These are phyloP conservation scores for Pseudoscleropodium purum DNA, from an alignment of 225 moss, liverwort and hornwort species.

Conservation along the genomic window DNA sequence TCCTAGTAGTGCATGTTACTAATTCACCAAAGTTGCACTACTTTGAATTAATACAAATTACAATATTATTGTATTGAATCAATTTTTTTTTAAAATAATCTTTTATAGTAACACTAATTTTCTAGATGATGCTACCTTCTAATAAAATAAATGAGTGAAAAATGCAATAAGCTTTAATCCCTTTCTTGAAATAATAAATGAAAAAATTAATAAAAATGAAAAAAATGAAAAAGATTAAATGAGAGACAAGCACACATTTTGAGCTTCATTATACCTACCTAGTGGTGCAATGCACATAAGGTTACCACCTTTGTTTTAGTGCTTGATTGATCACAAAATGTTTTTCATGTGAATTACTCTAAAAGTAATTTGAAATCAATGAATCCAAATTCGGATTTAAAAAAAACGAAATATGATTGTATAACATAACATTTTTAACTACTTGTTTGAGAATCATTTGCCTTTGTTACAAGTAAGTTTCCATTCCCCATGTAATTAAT, in stretches of 20 bases:
- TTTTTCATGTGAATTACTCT: background rate
- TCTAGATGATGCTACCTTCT: background rate
- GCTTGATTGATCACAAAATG: background rate
- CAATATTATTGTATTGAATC: background rate
- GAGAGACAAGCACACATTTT: background rate
- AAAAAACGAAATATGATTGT: background rate
- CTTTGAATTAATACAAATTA: background rate
- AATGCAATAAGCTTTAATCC: background rate
- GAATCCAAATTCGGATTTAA: background rate
- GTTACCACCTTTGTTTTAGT: background rate
- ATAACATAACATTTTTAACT: background rate
- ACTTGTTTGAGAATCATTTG: background rate
- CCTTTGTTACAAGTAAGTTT: background rate
- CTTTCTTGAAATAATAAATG: background rate
- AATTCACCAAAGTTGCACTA: background rate
- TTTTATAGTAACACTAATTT: accelerated
- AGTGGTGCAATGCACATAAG: background rate
- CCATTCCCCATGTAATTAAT: accelerated
- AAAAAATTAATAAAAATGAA: background rate
- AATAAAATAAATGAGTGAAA: background rate
- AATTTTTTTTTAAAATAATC: background rate
- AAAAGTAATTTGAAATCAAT: background rate
- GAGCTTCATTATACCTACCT: background rate
- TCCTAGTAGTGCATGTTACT: no score
- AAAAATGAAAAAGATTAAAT: background rate